Conservation (phyloP, 202 grass and related monocot genomes). For the Zoysia matrella region DNA sequence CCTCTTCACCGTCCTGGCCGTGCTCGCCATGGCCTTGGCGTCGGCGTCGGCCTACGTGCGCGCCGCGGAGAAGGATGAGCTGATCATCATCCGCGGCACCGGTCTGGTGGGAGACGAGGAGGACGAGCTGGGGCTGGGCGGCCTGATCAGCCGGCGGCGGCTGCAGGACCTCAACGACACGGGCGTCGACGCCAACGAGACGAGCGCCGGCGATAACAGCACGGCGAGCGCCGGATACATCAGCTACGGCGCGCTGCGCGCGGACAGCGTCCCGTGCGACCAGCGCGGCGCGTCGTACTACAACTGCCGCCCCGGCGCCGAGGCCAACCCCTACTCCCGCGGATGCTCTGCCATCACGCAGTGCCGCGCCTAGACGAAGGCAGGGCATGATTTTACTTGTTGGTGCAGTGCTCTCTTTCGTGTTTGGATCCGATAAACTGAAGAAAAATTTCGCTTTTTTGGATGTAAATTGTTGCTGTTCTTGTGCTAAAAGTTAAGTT, state of each 20-base stretch:
- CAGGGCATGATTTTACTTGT: neutral
- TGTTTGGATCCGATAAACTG: neutral
- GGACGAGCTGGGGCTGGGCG: slow-evolving; percentile 9
- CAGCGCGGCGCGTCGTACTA: slow-evolving; percentile 50
- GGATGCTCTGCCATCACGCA: slow-evolving; percentile 49
- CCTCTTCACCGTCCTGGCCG: neutral
- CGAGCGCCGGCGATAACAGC: neutral
- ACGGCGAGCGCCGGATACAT: slow-evolving; percentile 25
- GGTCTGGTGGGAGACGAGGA: neutral
- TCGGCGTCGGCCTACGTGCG: slow-evolving; percentile 18
- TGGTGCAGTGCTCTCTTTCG: neutral
- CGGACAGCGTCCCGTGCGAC: slow-evolving; percentile 27
- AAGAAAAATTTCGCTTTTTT: neutral
- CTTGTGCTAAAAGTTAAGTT: neutral
- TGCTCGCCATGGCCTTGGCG: neutral
- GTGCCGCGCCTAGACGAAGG: slow-evolving; percentile 37
- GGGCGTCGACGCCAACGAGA: neutral
- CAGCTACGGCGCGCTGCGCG: slow-evolving; percentile 44
- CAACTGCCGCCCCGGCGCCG: slow-evolving; percentile 49
- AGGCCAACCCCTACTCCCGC: slow-evolving; percentile 61
- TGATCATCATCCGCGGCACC: neutral
- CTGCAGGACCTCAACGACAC: slow-evolving; percentile 23
- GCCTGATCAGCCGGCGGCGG: slow-evolving; percentile 17
- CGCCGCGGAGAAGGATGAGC: neutral
- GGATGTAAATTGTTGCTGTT: neutral